phyloP scores from a whole-genome alignment of 2,329 filamentous ascomycete species.

The Fonsecaea multimorphosa region DNA sequence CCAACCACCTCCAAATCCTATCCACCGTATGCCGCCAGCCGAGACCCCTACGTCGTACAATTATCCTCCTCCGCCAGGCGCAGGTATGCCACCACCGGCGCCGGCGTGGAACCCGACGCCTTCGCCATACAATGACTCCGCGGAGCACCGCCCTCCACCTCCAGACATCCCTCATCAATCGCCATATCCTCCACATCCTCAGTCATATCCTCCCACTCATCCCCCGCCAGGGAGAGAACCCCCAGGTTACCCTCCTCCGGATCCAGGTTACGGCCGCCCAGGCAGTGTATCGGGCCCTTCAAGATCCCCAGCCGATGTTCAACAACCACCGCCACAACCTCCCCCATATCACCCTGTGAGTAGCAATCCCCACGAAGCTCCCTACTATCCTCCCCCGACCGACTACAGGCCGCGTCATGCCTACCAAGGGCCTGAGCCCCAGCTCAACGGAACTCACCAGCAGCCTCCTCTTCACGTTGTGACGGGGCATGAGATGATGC shows the following conservation, averaged over 20 bases:
- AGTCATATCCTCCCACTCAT: slow-evolving; percentile 31
- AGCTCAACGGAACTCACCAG: slow-evolving; percentile 36
- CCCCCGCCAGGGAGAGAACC: slow-evolving; percentile 33
- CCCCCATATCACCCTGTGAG: slow-evolving; percentile 36
- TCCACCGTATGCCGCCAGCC: slow-evolving; percentile 39
- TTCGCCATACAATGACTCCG: slow-evolving; percentile 37
- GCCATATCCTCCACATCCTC: slow-evolving; percentile 29
- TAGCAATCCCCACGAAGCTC: slow-evolving; percentile 33
- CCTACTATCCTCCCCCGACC: slow-evolving; percentile 36
- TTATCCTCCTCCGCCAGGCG: slow-evolving; percentile 33
- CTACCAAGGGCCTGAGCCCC: slow-evolving; percentile 36
- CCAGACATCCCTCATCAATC: slow-evolving; percentile 33
- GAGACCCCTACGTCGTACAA: slow-evolving; percentile 39
- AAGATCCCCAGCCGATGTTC: slow-evolving; percentile 38
- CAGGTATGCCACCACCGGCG: slow-evolving; percentile 35
- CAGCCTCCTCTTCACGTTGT: slow-evolving; percentile 36
- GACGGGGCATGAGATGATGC: slow-evolving; percentile 40
- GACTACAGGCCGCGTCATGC: slow-evolving; percentile 38
- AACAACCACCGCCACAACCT: slow-evolving; percentile 19
- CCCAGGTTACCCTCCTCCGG: slow-evolving; percentile 37
- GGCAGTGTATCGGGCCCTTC: slow-evolving; percentile 37
- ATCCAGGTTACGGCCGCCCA: slow-evolving; percentile 37
- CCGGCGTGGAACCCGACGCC: slow-evolving; percentile 38
- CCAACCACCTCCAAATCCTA: slow-evolving; percentile 29
- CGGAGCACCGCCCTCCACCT: slow-evolving; percentile 36